phyloP scores from a whole-genome alignment of 768 basidiomycete species.

The Russula emetica region DNA sequence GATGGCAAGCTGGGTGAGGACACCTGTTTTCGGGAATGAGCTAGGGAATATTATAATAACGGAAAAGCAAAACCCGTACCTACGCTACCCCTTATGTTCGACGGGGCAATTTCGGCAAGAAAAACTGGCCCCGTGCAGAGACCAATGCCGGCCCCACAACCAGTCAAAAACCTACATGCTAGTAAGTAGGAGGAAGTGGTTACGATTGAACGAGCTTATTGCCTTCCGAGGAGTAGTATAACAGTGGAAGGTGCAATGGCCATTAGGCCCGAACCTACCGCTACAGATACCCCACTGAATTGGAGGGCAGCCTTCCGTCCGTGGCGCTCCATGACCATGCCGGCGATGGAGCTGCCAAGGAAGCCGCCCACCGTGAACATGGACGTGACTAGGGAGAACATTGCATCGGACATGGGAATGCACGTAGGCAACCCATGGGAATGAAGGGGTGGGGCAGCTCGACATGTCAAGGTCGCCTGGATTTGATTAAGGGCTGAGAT shows the following conservation, averaged over 20 bases:
- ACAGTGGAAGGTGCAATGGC: conserved; percentile 52
- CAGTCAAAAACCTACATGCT: conserved; percentile 51
- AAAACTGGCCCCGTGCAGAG: conserved; percentile 80
- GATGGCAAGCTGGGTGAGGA: conserved; percentile 77
- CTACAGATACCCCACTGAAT: conserved; percentile 52
- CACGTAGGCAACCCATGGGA: conserved; percentile 58
- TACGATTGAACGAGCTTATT: conserved; percentile 26
- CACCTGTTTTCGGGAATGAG: conserved; percentile 42
- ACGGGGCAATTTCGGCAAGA: conserved; percentile 80
- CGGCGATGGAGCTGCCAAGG: conserved; percentile 65
- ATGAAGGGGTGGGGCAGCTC: conserved; percentile 30
- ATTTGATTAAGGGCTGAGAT: conserved; percentile 90
- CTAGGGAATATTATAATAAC: background rate
- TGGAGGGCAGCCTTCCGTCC: conserved; percentile 69
- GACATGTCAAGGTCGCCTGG: conserved; percentile 72
- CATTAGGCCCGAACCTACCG: conserved; percentile 63
- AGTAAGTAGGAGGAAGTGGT: conserved; percentile 5
- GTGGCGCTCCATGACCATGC: conserved; percentile 60
- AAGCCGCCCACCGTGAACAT: conserved; percentile 87
- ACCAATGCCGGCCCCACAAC: conserved; percentile 68
- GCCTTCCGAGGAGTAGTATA: conserved; percentile 65
- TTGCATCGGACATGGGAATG: conserved; percentile 70
- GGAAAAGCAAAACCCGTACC: conserved; percentile 42
- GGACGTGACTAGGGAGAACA: conserved; percentile 80
- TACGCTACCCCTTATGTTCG: conserved; percentile 66